A percentile compares a stretch with the other conserved stretches of the same genome.
These are phyloP conservation scores for Gillenia trifoliata DNA, from an alignment of 306 rosid species.

Conservation along the genomic window DNA sequence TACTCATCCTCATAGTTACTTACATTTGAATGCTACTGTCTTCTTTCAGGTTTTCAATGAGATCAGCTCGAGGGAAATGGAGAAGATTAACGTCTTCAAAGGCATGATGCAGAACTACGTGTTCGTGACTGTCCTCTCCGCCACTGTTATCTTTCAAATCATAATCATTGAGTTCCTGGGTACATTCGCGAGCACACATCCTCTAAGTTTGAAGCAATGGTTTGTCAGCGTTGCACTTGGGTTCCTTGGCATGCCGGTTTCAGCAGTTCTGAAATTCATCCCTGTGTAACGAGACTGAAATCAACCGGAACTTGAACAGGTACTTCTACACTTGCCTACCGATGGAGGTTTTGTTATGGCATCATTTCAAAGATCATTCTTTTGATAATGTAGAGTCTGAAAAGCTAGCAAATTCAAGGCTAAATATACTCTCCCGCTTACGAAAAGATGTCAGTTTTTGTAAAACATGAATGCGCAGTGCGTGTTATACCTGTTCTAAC, in stretches of 20 bases:
- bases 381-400: neutral
- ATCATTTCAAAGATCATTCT: constrained; percentile 8
- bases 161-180: constrained; percentile 74
- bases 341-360: constrained; percentile 14
- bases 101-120: constrained; percentile 79
- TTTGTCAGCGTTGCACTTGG: constrained; percentile 54
- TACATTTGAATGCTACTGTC: constrained; percentile 8
- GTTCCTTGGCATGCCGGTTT: constrained; percentile 87
- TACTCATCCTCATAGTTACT: neutral
- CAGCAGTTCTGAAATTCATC: constrained; percentile 78
- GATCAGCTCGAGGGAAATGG: constrained; percentile 98
- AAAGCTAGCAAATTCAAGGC: constrained; percentile 11
- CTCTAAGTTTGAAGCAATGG: constrained; percentile 76
- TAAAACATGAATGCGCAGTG: neutral
- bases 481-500: neutral
- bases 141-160: constrained; percentile 81
- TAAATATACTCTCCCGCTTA: neutral
- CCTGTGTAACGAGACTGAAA: constrained; percentile 53
- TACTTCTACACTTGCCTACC: constrained; percentile 9
- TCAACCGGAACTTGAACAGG: constrained; percentile 24
- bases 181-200: constrained; percentile 76
- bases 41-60: constrained; percentile 79
- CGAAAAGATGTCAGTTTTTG: neutral
- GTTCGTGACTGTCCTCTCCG: constrained; percentile 64
- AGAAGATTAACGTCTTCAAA: constrained; percentile 80